Percentiles rank a stretch among this genome's conserved stretches.
phyloP scores from a whole-genome alignment of 1,284 basidiomycete species.

The Microbotryum lychnidis-dioicae region DNA sequence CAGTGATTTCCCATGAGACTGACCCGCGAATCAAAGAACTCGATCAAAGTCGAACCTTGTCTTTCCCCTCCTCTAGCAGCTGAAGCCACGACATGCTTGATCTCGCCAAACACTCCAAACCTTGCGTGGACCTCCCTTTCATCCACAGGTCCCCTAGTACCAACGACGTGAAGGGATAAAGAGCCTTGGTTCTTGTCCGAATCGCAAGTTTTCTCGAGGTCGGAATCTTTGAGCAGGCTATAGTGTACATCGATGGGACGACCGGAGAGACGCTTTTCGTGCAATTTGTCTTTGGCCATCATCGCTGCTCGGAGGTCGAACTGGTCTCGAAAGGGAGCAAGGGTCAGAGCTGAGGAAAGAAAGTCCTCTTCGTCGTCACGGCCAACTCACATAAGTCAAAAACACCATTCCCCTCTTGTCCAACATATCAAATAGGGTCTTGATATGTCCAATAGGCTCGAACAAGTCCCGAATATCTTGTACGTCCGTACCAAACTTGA shows the following conservation, averaged over 20 bases:
- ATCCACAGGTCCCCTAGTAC: conserved; percentile 60
- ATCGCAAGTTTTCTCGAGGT: conserved; percentile 59
- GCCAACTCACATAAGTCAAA: conserved; percentile 78
- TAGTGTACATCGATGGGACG: conserved; percentile 94
- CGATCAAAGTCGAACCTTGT: conserved; percentile 64
- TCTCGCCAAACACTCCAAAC: conserved; percentile 80
- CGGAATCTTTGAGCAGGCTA: conserved; percentile 75
- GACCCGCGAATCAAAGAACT: conserved; percentile 79
- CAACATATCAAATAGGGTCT: conserved; percentile 92
- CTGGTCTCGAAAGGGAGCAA: conserved; percentile 43
- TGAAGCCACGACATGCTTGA: conserved; percentile 58
- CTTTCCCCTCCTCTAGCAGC: conserved; percentile 22
- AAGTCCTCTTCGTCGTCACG: background rate
- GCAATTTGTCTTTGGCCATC: conserved; percentile 74
- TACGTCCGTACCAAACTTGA: conserved; percentile 47
- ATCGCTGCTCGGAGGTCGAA: conserved; percentile 86
- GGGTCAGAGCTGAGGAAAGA: background rate
- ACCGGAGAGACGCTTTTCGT: conserved; percentile 72
- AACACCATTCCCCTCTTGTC: conserved; percentile 93
- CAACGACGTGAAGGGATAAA: conserved; percentile 63
- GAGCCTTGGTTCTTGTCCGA: conserved; percentile 85
- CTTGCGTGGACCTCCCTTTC: conserved; percentile 73
- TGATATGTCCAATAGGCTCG: conserved; percentile 86
- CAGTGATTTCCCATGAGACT: conserved; percentile 33
- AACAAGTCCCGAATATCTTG: conserved; percentile 75